These are phyloP conservation scores for Mimosa bimucronata DNA, from an alignment of 306 rosid species.

Conservation along the genomic window DNA sequence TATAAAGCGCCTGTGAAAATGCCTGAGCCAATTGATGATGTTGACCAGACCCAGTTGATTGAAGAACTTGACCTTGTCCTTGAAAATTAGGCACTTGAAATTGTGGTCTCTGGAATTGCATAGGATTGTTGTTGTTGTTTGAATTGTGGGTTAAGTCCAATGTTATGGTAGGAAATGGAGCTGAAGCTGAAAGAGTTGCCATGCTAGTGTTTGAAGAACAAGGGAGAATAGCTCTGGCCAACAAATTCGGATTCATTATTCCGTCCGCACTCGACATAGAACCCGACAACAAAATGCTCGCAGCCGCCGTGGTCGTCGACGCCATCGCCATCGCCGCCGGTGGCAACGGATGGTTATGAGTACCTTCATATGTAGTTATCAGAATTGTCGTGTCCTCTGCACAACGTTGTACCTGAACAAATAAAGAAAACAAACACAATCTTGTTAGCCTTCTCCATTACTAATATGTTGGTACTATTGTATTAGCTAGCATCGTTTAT, in stretches of 20 bases:
- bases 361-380: slow-evolving; percentile 93
- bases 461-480: background rate
- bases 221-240: slow-evolving; percentile 86
- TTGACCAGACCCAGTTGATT: background rate
- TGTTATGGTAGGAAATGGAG: slow-evolving; percentile 86
- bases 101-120: slow-evolving; percentile 62
- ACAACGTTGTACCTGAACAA: slow-evolving; percentile 81
- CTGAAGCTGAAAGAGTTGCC: slow-evolving; percentile 93
- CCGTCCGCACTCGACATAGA: slow-evolving; percentile 91
- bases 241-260: slow-evolving; percentile 77
- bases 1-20: slow-evolving; percentile 68
- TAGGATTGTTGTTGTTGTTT: slow-evolving; percentile 12
- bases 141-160: slow-evolving; percentile 84
- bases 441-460: background rate
- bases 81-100: slow-evolving; percentile 63
- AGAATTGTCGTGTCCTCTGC: slow-evolving; percentile 80
- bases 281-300: slow-evolving; percentile 84
- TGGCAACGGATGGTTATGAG: slow-evolving; percentile 95
- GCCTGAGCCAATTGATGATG: slow-evolving; percentile 43
- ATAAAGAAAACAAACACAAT: background rate
- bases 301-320: slow-evolving; percentile 88
- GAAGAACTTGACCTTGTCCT: background rate
- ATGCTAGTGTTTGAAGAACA: slow-evolving; percentile 55
- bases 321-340: slow-evolving; percentile 99
- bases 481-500: no score